Evolutionary conservation across 164 flowering plant genomes (phyloP), one percentile per base, ranked within the genome.

Genomic region (Magnolia sinica): DNA sequence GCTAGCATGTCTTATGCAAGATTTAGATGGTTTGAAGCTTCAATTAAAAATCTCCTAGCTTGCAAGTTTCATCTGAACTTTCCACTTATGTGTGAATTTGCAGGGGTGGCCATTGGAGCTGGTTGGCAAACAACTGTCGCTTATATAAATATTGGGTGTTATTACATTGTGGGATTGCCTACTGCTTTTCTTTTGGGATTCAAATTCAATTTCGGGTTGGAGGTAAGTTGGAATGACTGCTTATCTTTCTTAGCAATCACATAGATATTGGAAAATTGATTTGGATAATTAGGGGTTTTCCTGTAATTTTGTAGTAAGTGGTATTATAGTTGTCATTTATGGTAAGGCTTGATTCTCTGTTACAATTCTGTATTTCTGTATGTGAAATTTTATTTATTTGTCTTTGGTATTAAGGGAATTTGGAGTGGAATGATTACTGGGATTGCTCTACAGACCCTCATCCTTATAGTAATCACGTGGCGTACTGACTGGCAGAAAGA

Each of bases 51-150:
- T 37, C 45, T 37, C 45, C 45, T 37, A 37, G 45, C 45, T 5
- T 37, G 45, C 45, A 37, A 37, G 45, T 37, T 37, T 37, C 45
- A 37, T 37, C 45, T 37, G 45, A 37, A 37, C 45, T 37, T 37
- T 37, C 45, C 45, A 37, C 45, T 37, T 3, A 37, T 37, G 45
- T 5, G 45, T 37, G 45, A 37, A 37, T 37, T 37, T 37, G 45
- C 82, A 92, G 94, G 93, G 31, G 93, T 89, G 69, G 93, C 97
- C 5, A 77, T 91, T 70, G 93, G 94, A 76, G 94, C 93, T 45
- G 94, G 94, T 76, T 92, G 94, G 94, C 92, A 91, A 83, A 83
- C 87, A 10, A 45, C 71, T 8, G 90, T 92, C 8, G 93, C 94
- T 13, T 89, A 86, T 73, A 85, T 91, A 45, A 91, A 88, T 78